A percentile compares a stretch with the other conserved stretches of the same genome.
Evolutionary conservation across 2,329 filamentous ascomycete species (phyloP).

Genomic region (Hypoxylon sp.): DNA sequence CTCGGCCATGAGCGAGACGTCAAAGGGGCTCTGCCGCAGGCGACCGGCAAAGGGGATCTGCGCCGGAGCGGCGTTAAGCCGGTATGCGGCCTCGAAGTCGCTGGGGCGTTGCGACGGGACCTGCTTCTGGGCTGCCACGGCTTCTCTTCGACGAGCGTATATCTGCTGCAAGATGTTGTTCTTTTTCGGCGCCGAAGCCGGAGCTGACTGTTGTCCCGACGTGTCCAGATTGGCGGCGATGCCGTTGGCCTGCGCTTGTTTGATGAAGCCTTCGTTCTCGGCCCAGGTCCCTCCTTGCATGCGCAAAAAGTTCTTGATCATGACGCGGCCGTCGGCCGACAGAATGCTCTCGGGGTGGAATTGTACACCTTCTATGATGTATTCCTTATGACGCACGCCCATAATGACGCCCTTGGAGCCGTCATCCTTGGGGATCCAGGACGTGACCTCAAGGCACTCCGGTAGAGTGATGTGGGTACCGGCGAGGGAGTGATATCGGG

Average conservation of each 20-base stretch:
- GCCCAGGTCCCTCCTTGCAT: slow-evolving; percentile 93
- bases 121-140: slow-evolving; percentile 81
- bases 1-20: slow-evolving; percentile 95
- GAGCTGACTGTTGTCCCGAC: slow-evolving; percentile 14
- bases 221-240: slow-evolving; percentile 41
- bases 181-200: slow-evolving; percentile 61
- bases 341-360: slow-evolving; percentile 98
- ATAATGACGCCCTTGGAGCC: slow-evolving; percentile 89
- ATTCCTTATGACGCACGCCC: slow-evolving; percentile 93
- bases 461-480: slow-evolving; percentile 90
- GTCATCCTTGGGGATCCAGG: slow-evolving; percentile 82
- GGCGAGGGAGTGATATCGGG: slow-evolving; percentile 94
- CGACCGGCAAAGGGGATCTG: slow-evolving; percentile 81
- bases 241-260: slow-evolving; percentile 46
- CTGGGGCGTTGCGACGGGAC: slow-evolving; percentile 83
- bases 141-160: slow-evolving; percentile 79
- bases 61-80: slow-evolving; percentile 84
- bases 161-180: slow-evolving; percentile 91
- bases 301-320: slow-evolving; percentile 91
- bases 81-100: slow-evolving; percentile 87
- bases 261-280: slow-evolving; percentile 71
- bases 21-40: slow-evolving; percentile 81
- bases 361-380: slow-evolving; percentile 92
- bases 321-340: slow-evolving; percentile 83
- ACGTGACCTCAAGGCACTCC: slow-evolving; percentile 84